These are phyloP conservation scores for Tylopilus rubrobrunneus DNA, from an alignment of 768 basidiomycete genomes.

Conservation along the genomic window DNA sequence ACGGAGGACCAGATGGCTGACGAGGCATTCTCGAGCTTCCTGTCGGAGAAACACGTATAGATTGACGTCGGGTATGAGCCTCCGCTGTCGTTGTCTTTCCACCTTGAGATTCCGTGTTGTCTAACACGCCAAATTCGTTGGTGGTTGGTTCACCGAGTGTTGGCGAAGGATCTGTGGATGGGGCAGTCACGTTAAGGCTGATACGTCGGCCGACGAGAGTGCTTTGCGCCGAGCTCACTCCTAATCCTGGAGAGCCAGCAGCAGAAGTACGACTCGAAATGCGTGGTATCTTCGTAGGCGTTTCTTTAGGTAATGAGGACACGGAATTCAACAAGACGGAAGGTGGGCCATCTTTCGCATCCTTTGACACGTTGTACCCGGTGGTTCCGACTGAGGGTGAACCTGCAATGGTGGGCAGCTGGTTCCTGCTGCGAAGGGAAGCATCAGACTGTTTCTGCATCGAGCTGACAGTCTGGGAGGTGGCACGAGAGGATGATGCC, in stretches of 20 bases:
- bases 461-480: slow-evolving; percentile 81
- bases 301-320: slow-evolving; percentile 64
- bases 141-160: slow-evolving; percentile 41
- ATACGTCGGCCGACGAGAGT: slow-evolving; percentile 55
- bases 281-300: slow-evolving; percentile 90
- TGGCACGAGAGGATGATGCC: slow-evolving; percentile 56
- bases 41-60: slow-evolving; percentile 65
- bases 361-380: slow-evolving; percentile 49
- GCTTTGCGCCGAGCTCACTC: slow-evolving; percentile 50
- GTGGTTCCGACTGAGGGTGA: slow-evolving; percentile 82
- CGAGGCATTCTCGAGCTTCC: slow-evolving; percentile 60
- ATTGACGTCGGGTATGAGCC: slow-evolving; percentile 44
- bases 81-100: slow-evolving; percentile 36
- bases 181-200: slow-evolving; percentile 56
- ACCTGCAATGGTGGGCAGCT: slow-evolving; percentile 88
- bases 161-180: slow-evolving; percentile 67
- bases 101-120: slow-evolving; percentile 49
- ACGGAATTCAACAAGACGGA: slow-evolving; percentile 51
- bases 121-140: slow-evolving; percentile 82
- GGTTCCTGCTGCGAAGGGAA: slow-evolving; percentile 70
- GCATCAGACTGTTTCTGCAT: slow-evolving; percentile 85
- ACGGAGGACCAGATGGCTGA: slow-evolving; percentile 50
- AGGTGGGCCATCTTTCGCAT: slow-evolving; percentile 53
- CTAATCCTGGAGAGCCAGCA: slow-evolving; percentile 65
- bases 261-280: slow-evolving; percentile 84